phyloP scores from a whole-genome alignment of 805 yeast species.

The Ogataea parapolymorpha region DNA sequence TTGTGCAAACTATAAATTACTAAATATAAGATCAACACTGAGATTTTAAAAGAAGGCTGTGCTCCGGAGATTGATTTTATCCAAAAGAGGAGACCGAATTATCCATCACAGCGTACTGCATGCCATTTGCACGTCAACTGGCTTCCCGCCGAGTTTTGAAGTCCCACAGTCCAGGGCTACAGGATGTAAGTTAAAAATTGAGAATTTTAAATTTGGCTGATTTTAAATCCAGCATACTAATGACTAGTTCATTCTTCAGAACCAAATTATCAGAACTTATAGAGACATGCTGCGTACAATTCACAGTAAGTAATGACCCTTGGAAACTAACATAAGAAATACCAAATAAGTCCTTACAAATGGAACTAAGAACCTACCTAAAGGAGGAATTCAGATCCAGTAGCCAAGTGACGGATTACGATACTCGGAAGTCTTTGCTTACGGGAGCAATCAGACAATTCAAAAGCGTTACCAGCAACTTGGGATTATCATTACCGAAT shows the following conservation, averaged over 20 bases:
- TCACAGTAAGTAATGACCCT: constrained; percentile 20
- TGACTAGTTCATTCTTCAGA: constrained; percentile 29
- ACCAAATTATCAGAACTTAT: constrained; percentile 30
- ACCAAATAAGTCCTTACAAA: constrained; percentile 19
- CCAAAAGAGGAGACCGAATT: neutral
- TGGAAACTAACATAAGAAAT: constrained; percentile 15
- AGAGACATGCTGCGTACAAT: constrained; percentile 31
- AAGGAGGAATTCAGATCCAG: constrained; percentile 32
- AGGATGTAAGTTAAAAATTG: constrained; percentile 2
- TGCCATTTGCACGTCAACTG: neutral
- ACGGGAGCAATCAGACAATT: constrained; percentile 34
- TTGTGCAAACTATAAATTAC: neutral
- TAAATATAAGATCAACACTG: no score
- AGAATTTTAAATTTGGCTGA: neutral
- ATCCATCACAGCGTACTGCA: neutral
- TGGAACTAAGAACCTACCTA: constrained; percentile 27
- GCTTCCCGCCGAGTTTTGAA: neutral
- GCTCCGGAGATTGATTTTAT: neutral
- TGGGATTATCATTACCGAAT: constrained; percentile 31
- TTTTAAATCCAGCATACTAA: neutral
- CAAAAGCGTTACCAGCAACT: constrained; percentile 26
- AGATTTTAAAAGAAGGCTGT: neutral
- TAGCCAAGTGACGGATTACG: constrained; percentile 24
- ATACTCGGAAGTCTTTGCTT: constrained; percentile 28
- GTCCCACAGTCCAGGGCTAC: neutral